Conservation (phyloP, 805 yeast genomes). For the Brettanomyces nanus region DNA sequence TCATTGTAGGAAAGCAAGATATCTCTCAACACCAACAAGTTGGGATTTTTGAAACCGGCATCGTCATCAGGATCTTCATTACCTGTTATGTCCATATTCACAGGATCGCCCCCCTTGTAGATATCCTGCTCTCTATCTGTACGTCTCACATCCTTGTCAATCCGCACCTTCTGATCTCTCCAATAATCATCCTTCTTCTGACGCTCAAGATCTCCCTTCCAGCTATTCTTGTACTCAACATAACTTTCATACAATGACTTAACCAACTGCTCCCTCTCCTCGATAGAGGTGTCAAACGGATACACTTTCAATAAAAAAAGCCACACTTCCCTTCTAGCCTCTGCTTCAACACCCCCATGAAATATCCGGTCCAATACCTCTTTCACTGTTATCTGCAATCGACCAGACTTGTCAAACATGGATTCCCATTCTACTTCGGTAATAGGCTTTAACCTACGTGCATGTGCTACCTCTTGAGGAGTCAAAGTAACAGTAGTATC, state of each 20-base stretch:
- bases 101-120: constrained; percentile 34
- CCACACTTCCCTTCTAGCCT: constrained; percentile 74
- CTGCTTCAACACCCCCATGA: constrained; percentile 73
- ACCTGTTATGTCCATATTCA: constrained; percentile 21
- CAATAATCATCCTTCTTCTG: constrained; percentile 57
- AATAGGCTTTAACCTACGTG: constrained; percentile 64
- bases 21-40: constrained; percentile 63
- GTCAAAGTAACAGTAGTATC: constrained; percentile 43
- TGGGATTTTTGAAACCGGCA: constrained; percentile 64
- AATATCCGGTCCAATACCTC: constrained; percentile 81
- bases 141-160: constrained; percentile 88
- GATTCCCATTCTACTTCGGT: constrained; percentile 71
- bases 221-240: constrained; percentile 51
- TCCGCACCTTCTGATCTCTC: constrained; percentile 83
- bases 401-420: constrained; percentile 73
- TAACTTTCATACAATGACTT: constrained; percentile 46
- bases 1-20: constrained; percentile 83
- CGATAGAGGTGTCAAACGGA: constrained; percentile 78
- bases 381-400: constrained; percentile 59
- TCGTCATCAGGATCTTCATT: constrained; percentile 47
- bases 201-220: constrained; percentile 54
- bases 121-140: constrained; percentile 76
- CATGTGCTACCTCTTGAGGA: constrained; percentile 48
- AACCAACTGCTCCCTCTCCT: constrained; percentile 55
- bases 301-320: constrained; percentile 71